These are phyloP conservation scores for Gloeostereum incarnatum DNA, from an alignment of 768 basidiomycete genomes.

Conservation along the genomic window DNA sequence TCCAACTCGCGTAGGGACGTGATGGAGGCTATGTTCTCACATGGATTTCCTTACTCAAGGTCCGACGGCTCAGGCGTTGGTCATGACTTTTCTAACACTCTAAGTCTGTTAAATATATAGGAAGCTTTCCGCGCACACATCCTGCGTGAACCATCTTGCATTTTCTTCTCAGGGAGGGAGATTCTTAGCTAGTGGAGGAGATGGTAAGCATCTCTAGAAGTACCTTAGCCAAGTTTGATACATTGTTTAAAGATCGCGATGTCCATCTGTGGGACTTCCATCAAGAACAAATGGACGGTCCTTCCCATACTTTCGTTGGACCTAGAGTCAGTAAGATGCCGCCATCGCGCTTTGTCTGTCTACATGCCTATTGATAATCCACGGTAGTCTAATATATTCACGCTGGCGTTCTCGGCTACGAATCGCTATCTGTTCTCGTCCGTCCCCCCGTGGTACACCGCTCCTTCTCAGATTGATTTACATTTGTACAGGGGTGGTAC, in stretches of 20 bases:
- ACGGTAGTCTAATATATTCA: conserved; percentile 58
- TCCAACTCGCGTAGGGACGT: too few relatives aligned
- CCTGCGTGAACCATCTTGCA: conserved; percentile 55
- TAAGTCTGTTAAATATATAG: conserved; percentile 12
- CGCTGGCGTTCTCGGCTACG: conserved; percentile 58
- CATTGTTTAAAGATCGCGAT: conserved; percentile 31
- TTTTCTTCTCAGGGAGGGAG: conserved; percentile 54
- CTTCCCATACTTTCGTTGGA: conserved; percentile 30
- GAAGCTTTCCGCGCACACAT: conserved; percentile 36
- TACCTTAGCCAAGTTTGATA: conserved; percentile 4
- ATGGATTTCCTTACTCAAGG: conserved; percentile 16
- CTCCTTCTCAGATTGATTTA: conserved; percentile 3
- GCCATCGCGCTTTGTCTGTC: neutral
- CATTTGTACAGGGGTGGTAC: conserved; percentile 39
- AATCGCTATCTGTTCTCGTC: conserved; percentile 60
- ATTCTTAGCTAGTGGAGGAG: conserved; percentile 62
- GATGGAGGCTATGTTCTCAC: conserved; percentile 9
- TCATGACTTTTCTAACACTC: neutral
- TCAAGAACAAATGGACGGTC: conserved; percentile 42
- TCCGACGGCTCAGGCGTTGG: conserved; percentile 2
- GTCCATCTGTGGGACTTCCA: conserved; percentile 62
- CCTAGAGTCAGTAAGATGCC: conserved; percentile 27
- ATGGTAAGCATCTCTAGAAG: conserved; percentile 33
- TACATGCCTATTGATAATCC: conserved; percentile 7
- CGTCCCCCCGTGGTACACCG: conserved; percentile 17